Percentiles rank a stretch among this genome's conserved stretches.
Evolutionary conservation across 768 basidiomycete genomes (phyloP).

Genomic region (Pholiota molesta): DNA sequence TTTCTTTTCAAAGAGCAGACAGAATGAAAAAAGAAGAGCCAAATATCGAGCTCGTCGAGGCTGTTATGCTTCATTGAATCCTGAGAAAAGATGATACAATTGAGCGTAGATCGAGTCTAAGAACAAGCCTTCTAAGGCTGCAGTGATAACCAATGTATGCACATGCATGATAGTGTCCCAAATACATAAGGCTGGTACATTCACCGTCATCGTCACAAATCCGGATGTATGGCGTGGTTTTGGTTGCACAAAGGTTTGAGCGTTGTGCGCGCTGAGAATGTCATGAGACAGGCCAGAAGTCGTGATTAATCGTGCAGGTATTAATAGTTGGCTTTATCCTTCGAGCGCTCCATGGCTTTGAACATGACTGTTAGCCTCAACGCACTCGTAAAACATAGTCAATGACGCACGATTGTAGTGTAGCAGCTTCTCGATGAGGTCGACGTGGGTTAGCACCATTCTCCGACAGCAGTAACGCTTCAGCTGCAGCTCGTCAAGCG

Average conservation of each 20-base stretch:
- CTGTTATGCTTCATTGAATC: neutral
- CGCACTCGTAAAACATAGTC: neutral
- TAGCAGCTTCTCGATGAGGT: conserved; percentile 94
- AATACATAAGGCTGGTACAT: neutral
- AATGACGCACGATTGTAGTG: conserved; percentile 87
- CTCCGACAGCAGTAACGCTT: conserved; percentile 96
- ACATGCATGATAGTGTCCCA: neutral
- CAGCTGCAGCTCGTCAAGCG: conserved; percentile 85
- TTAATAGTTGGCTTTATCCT: conserved; percentile 39
- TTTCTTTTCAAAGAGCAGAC: too few species aligned
- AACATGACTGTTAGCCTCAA: neutral
- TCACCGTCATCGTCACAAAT: neutral
- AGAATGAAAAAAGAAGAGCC: neutral
- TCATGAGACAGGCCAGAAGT: neutral
- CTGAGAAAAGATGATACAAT: neutral
- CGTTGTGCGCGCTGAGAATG: neutral
- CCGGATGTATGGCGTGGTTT: neutral
- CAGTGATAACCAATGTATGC: neutral
- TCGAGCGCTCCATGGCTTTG: conserved; percentile 53
- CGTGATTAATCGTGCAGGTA: neutral
- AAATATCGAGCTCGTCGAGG: neutral
- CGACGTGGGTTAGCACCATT: conserved; percentile 98
- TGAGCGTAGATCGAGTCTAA: neutral
- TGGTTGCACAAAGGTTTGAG: neutral
- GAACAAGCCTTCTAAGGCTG: neutral